Base-by-base conservation (phyloP, 768 basidiomycete genomes). In the Basidioascus undulatus region DNA sequence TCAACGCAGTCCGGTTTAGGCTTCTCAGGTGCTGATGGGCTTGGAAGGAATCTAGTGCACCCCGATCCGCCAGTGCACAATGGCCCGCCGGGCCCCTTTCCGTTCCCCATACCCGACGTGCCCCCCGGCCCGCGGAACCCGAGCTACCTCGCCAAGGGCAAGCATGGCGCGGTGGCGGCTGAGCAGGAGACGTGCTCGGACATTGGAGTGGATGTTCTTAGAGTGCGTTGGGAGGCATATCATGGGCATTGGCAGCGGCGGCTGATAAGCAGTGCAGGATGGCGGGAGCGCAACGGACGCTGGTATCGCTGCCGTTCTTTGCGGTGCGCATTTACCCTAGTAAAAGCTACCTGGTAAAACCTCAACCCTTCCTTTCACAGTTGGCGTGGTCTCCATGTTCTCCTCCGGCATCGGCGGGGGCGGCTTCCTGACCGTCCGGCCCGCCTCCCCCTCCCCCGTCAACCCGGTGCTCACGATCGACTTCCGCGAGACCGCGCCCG, bases 241-340 rank as follows among this genome's bases (percentile, higher is more conserved):
- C n/a, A n/a, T n/a, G n/a, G n/a, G n/a, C n/a, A n/a, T n/a, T n/a
- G n/a, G n/a, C n/a, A n/a, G n/a, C n/a, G n/a, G n/a, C n/a, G n/a
- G n/a, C n/a, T n/a, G 16, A 7, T 28, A 6, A 27, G 46, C 54
- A 5, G 42, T 51, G 3, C 47, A 59, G 24, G 68, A 71, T 7
- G 86, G 84, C 21, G 89, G 89, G 15, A 87, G 79, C 51, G 86
- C 87, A 0, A 71, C 89, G 13, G 89, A 96, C 48, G 75, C 89
- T 0, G 76, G 72, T 0, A 71, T 94, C 40, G 69, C 72, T 18
- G 67, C 78, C 0, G 71, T 75, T 0, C 62, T 94, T 20, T 94
- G 89, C 54, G 55, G 47, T 49, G 31, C 23, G 47, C 32, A n/a
- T 39, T n/a, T 24, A n/a, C n/a, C n/a, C n/a, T n/a, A n/a, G n/a